phyloP scores from a whole-genome alignment of 2,329 filamentous ascomycete genomes.

The Phyllosticta citriasiana region DNA sequence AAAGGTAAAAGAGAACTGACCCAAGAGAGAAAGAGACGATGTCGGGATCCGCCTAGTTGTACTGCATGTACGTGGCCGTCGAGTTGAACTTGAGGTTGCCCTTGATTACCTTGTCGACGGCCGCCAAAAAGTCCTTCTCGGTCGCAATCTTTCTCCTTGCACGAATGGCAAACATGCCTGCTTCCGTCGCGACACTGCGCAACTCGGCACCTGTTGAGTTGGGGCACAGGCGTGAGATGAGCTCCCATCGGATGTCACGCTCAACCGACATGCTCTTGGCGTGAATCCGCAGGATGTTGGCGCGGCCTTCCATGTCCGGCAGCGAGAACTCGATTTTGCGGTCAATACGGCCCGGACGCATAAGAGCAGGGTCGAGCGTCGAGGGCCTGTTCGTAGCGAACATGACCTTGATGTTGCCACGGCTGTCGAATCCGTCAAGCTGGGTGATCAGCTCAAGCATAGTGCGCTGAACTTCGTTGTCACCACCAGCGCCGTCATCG shows the following conservation, averaged over 20 bases:
- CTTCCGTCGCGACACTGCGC: constrained; percentile 92
- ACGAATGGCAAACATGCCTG: constrained; percentile 96
- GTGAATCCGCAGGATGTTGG: constrained; percentile 96
- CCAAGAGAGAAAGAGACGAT: neutral
- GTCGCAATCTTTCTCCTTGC: constrained; percentile 93
- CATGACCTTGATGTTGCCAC: constrained; percentile 99
- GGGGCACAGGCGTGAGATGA: constrained; percentile 92
- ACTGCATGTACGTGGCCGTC: constrained; percentile 96
- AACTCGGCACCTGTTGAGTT: constrained; percentile 96
- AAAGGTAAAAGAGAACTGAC: neutral
- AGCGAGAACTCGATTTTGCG: constrained; percentile 98
- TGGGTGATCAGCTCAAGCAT: constrained; percentile 98
- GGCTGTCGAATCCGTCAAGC: constrained; percentile 88
- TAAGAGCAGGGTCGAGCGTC: constrained; percentile 89
- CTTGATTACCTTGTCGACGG: constrained; percentile 99
- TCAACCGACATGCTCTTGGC: constrained; percentile 99
- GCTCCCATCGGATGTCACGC: constrained; percentile 96
- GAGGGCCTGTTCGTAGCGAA: constrained; percentile 96
- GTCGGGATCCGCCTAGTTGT: constrained; percentile 58
- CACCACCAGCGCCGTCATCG: constrained; percentile 89
- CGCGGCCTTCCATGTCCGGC: constrained; percentile 90
- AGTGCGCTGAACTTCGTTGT: constrained; percentile 95
- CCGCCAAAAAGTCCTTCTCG: constrained; percentile 96
- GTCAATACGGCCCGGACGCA: constrained; percentile 95
- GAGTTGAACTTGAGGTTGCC: constrained; percentile 99